Evolutionary conservation across 257 asterid genomes (phyloP).

Genomic region (Solanum corneliomulleri): DNA sequence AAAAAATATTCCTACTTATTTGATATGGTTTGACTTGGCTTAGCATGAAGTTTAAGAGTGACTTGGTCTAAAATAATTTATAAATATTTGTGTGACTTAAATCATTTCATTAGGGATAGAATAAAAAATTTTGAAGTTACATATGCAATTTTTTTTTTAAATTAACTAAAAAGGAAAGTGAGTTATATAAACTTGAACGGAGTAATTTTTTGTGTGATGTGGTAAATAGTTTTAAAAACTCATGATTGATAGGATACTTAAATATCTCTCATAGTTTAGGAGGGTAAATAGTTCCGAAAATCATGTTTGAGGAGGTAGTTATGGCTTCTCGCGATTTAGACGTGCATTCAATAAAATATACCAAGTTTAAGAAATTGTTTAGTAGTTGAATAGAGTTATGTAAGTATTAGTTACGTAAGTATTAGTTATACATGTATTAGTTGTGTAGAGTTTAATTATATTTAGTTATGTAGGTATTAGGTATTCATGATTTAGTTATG

Average conservation of each 20-base stretch:
- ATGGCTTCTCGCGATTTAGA: not conserved
- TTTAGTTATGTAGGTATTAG: too few species aligned
- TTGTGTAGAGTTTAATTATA: too few species aligned
- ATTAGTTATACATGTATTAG: too few species aligned
- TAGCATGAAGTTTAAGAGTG: not conserved
- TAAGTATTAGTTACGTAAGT: too few species aligned
- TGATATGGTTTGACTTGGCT: not conserved
- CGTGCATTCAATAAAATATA: not conserved
- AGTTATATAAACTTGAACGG: not conserved
- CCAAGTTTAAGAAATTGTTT: not conserved
- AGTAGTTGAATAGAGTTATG: too few species aligned
- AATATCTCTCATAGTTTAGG: not conserved
- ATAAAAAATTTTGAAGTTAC: too few species aligned
- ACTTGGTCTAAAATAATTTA: not conserved
- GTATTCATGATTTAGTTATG: too few species aligned
- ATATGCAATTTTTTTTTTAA: too few species aligned
- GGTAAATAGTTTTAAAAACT: too few species aligned
- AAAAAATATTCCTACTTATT: not conserved
- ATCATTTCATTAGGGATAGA: not conserved
- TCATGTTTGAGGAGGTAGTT: not conserved
- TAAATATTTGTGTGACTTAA: not conserved
- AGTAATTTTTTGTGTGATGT: not conserved
- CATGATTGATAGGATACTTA: not conserved
- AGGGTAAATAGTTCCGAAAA: not conserved
- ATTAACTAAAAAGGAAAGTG: not conserved